Conservation (phyloP, 1,284 basidiomycete genomes). For the Cutaneotrichosporon cyanovorans region DNA sequence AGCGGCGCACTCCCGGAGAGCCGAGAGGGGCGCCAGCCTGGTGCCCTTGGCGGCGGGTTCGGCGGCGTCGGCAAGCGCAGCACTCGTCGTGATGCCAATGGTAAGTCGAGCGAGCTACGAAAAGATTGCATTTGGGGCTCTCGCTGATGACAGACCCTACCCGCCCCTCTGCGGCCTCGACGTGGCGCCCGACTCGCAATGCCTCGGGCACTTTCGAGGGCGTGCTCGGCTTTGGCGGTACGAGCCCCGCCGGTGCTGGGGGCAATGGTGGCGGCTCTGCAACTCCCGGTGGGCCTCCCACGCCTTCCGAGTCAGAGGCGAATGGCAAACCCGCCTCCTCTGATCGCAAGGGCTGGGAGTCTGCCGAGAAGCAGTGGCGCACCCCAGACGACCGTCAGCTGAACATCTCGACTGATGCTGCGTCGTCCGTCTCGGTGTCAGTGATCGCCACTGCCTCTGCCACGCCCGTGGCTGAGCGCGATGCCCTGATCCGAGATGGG, state of each 20-base stretch:
- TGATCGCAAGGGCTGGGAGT: conserved; percentile 25
- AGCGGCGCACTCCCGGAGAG: conserved; percentile 23
- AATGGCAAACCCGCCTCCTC: conserved; percentile 28
- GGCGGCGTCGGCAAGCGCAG: conserved; percentile 33
- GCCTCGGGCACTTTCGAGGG: conserved; percentile 43
- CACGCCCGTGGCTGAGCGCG: conserved; percentile 36
- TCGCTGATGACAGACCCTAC: not conserved
- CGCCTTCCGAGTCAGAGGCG: not conserved
- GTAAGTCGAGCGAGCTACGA: not conserved
- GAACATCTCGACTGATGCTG: conserved; percentile 6
- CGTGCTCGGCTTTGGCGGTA: conserved; percentile 40
- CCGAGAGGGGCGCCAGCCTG: conserved; percentile 21
- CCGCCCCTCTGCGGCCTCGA: conserved; percentile 21
- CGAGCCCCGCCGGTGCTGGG: not conserved
- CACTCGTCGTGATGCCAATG: conserved; percentile 8
- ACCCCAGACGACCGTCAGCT: conserved; percentile 6
- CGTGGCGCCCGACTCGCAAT: conserved; percentile 37
- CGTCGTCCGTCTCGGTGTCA: conserved; percentile 19
- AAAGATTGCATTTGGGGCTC: no score
- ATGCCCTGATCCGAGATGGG: conserved; percentile 26
- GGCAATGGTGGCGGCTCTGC: no score
- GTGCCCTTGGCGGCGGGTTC: conserved; percentile 38
- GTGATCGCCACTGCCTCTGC: conserved; percentile 33
- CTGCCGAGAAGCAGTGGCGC: conserved; percentile 39
- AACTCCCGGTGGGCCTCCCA: conserved; percentile 1